Evolutionary conservation across 1,284 basidiomycete genomes (phyloP).

Genomic region (Macrocystidia cucumis): DNA sequence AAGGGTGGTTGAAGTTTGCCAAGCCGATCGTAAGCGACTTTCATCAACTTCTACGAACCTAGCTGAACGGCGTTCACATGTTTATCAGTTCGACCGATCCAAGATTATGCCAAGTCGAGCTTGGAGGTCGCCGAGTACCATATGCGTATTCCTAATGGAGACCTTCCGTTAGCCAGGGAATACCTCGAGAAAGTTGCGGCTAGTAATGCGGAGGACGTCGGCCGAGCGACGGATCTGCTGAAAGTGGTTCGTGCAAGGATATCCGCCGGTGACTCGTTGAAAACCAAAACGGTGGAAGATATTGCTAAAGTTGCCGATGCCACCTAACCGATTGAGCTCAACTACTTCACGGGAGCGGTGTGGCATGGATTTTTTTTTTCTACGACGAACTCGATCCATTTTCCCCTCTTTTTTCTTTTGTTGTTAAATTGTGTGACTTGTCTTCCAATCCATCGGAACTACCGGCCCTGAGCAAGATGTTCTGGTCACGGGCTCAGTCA

Average conservation of each 20-base stretch:
- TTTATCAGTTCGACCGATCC: slow-evolving; percentile 50
- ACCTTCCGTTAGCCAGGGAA: slow-evolving; percentile 52
- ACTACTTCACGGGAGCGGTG: neutral
- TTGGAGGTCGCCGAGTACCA: slow-evolving; percentile 78
- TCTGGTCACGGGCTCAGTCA: slow-evolving; percentile 25
- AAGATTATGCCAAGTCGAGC: slow-evolving; percentile 74
- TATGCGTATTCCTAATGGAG: slow-evolving; percentile 49
- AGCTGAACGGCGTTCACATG: too few relatives aligned
- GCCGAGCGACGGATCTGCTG: slow-evolving; percentile 52
- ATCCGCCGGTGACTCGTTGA: slow-evolving; percentile 17
- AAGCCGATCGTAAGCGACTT: slow-evolving; percentile 38
- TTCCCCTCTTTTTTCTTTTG: too few relatives aligned
- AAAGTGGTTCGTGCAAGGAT: slow-evolving; percentile 40
- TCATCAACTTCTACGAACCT: slow-evolving; percentile 10
- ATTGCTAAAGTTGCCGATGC: slow-evolving; percentile 2
- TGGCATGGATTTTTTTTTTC: neutral
- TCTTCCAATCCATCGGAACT: too few relatives aligned
- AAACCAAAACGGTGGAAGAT: too few relatives aligned
- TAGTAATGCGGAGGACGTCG: slow-evolving; percentile 74
- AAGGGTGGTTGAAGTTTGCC: slow-evolving; percentile 70
- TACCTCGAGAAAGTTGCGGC: slow-evolving; percentile 66
- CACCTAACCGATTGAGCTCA: neutral
- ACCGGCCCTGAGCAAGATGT: slow-evolving; percentile 15
- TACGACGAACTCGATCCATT: too few relatives aligned
- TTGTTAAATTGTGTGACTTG: too few relatives aligned